These are phyloP conservation scores for Chaetomiaceae sp. DNA, from an alignment of 2,329 filamentous ascomycete species.

Conservation along the genomic window DNA sequence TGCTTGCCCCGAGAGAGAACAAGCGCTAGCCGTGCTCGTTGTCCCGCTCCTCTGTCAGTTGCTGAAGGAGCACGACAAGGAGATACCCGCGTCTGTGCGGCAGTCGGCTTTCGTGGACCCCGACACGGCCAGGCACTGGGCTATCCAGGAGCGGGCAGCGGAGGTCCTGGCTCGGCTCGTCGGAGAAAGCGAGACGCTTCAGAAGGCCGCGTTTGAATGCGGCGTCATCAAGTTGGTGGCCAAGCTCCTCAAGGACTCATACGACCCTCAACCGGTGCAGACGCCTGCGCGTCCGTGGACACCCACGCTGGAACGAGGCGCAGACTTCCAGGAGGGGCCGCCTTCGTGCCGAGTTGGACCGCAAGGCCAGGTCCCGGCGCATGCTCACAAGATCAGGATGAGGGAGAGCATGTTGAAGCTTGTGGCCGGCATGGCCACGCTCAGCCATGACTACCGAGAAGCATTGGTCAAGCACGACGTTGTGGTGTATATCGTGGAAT, in stretches of 20 bases:
- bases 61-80: conserved; percentile 46
- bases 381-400: conserved; percentile 65
- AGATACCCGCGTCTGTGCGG: conserved; percentile 18
- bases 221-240: conserved; percentile 41
- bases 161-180: conserved; percentile 72
- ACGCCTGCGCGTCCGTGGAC: conserved; percentile 34
- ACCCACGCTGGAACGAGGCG: conserved; percentile 24
- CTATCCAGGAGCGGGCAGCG: conserved; percentile 64
- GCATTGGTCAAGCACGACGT: conserved; percentile 75
- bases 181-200: conserved; percentile 69
- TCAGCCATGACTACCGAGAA: conserved; percentile 80
- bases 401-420: conserved; percentile 72
- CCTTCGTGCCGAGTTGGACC: conserved; percentile 50
- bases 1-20: conserved; percentile 57
- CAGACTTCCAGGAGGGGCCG: conserved; percentile 8
- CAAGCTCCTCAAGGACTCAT: conserved; percentile 46
- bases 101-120: conserved; percentile 33
- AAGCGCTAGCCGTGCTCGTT: conserved; percentile 59
- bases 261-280: conserved; percentile 37
- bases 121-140: conserved; percentile 37
- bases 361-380: conserved; percentile 52
- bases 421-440: conserved; percentile 72
- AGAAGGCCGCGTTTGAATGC: conserved; percentile 72
- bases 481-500: conserved; percentile 76
- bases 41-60: conserved; percentile 64